phyloP scores from a whole-genome alignment of 192 early-diverging fungal genomes.

The Backusella westeae region DNA sequence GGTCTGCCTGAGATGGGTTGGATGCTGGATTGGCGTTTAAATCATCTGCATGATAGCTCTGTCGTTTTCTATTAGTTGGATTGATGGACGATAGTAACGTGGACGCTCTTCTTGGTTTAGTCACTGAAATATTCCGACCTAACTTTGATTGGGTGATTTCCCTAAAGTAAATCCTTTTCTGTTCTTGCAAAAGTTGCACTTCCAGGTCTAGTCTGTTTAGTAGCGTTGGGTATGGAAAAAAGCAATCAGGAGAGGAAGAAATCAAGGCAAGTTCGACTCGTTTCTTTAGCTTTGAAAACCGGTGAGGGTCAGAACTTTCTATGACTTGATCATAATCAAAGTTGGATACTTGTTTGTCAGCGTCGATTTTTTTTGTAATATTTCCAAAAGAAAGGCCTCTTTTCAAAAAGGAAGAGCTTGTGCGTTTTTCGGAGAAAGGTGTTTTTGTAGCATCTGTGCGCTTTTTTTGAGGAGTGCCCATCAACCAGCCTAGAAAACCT shows the following conservation, averaged over 20 bases:
- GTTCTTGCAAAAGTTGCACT: constrained; percentile 34
- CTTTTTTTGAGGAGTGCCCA: neutral
- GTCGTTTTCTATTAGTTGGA: neutral
- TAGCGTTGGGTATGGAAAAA: constrained; percentile 75
- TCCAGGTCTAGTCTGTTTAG: constrained; percentile 60
- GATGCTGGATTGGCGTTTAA: neutral
- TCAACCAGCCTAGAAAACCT: neutral
- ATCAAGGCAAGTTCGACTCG: constrained; percentile 62
- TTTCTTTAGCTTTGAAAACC: constrained; percentile 39
- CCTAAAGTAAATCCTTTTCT: neutral
- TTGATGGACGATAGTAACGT: neutral
- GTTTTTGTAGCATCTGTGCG: neutral
- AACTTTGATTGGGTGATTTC: neutral
- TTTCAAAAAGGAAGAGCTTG: neutral
- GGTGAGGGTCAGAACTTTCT: constrained; percentile 33
- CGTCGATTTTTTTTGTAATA: neutral
- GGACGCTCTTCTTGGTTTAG: neutral
- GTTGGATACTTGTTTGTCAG: neutral
- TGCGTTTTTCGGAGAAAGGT: neutral
- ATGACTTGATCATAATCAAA: neutral
- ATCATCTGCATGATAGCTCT: neutral
- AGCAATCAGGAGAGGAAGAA: constrained; percentile 77
- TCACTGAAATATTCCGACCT: neutral
- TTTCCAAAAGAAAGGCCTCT: neutral
- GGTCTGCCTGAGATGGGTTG: neutral